These are phyloP conservation scores for Polytrichum formosum DNA, from an alignment of 225 moss, liverwort and hornwort genomes.

Conservation along the genomic window DNA sequence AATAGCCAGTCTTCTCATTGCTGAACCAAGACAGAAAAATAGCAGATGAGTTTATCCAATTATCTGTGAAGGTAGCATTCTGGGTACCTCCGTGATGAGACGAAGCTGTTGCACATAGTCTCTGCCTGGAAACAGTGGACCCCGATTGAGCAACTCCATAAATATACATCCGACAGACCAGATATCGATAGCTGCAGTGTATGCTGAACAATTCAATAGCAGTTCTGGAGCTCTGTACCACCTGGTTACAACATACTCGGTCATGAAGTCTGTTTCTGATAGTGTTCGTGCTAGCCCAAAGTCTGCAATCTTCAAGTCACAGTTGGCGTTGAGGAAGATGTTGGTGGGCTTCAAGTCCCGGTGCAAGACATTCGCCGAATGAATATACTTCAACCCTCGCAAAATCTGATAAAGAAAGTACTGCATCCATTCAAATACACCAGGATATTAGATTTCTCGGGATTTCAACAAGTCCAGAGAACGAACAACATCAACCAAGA, in stretches of 20 bases:
- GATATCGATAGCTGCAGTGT: constrained; percentile 64
- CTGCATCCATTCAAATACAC: constrained; percentile 27
- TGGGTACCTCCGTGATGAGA: constrained; percentile 55
- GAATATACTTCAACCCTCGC: constrained; percentile 61
- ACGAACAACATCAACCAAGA: neutral
- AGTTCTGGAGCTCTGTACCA: constrained; percentile 66
- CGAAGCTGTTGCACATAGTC: constrained; percentile 64
- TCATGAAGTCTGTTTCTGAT: constrained; percentile 63
- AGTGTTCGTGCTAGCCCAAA: constrained; percentile 63
- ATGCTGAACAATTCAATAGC: constrained; percentile 55
- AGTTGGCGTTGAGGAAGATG: constrained; percentile 57
- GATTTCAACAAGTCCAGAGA: neutral
- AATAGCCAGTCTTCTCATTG: no score
- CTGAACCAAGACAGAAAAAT: no score
- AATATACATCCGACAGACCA: constrained; percentile 70
- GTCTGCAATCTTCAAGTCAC: constrained; percentile 60
- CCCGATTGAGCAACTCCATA: constrained; percentile 59
- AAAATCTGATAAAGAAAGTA: constrained; percentile 62
- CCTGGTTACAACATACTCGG: constrained; percentile 65
- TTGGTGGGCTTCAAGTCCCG: constrained; percentile 69
- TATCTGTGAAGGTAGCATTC: no score
- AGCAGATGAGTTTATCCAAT: no score
- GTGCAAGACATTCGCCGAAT: constrained; percentile 62
- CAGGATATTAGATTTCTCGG: neutral
- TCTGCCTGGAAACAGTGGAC: constrained; percentile 59